These are phyloP conservation scores for Teratosphaeria epicoccoides DNA, from an alignment of 2,329 filamentous ascomycete genomes.

Conservation along the genomic window DNA sequence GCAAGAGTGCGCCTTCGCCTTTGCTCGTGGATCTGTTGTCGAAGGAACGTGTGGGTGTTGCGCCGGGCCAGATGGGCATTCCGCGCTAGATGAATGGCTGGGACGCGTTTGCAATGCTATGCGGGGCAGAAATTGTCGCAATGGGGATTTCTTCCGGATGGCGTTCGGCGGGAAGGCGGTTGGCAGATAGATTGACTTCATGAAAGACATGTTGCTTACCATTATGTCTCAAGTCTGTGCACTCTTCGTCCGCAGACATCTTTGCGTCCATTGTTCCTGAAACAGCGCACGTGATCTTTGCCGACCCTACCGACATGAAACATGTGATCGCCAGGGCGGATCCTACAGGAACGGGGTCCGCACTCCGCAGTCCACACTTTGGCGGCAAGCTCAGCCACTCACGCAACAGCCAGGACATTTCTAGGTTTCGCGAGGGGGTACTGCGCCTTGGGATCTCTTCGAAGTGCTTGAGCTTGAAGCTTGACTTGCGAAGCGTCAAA, in stretches of 20 bases:
- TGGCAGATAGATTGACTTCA: neutral
- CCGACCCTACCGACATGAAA: neutral
- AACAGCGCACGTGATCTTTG: neutral
- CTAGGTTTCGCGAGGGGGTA: neutral
- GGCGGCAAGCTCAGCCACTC: neutral
- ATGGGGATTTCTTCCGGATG: neutral
- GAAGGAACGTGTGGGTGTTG: slow-evolving; percentile 88
- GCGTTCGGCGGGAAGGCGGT: neutral
- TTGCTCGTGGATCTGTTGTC: slow-evolving; percentile 82
- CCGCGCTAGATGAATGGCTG: neutral
- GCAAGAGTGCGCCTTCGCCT: slow-evolving; percentile 76
- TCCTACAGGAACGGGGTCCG: too few relatives aligned
- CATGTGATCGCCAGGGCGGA: neutral
- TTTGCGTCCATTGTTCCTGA: neutral
- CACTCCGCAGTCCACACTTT: neutral
- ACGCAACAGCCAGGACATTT: neutral
- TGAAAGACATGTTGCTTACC: too few relatives aligned
- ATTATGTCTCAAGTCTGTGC: too few relatives aligned
- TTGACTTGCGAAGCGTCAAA: neutral
- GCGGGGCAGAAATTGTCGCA: too few relatives aligned
- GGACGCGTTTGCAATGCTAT: too few relatives aligned
- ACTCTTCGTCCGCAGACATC: neutral
- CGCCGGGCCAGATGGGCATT: slow-evolving; percentile 20
- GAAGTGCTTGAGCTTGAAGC: neutral
- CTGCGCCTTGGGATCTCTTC: neutral